phyloP scores from a whole-genome alignment of 768 basidiomycete species.

The Leccinum barrowsii region DNA sequence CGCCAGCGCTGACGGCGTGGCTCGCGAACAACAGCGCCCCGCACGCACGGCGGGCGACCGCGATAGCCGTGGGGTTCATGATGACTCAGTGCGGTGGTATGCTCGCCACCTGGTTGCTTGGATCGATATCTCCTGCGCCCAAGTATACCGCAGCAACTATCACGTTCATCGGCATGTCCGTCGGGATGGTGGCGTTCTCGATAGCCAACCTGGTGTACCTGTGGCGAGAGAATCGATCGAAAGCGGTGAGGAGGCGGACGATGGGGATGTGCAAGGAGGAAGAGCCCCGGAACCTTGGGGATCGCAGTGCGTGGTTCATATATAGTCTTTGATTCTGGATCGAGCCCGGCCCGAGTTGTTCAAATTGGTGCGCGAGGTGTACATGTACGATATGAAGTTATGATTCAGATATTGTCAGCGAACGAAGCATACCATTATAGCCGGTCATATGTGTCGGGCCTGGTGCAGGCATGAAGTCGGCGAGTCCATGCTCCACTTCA shows the following conservation, averaged over 20 bases:
- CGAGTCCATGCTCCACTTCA: too few relatives aligned
- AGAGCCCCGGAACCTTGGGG: not conserved
- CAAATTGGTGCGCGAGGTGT: not conserved
- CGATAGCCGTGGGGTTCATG: not conserved
- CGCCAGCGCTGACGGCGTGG: not conserved
- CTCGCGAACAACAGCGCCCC: not conserved
- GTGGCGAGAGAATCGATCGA: not conserved
- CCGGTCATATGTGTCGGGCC: too few relatives aligned
- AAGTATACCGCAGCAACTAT: not conserved
- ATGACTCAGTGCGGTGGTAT: not conserved
- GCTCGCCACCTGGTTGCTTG: not conserved
- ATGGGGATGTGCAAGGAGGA: not conserved
- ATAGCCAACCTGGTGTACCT: not conserved
- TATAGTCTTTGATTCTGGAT: not conserved
- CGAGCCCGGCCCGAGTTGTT: not conserved
- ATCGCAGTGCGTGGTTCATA: not conserved
- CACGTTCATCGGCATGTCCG: not conserved
- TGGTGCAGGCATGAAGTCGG: too few relatives aligned
- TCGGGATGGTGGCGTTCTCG: not conserved
- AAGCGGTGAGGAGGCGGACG: not conserved
- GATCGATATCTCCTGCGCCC: not conserved
- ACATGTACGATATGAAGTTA: not conserved
- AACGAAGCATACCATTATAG: constrained; percentile 58
- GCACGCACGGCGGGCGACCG: not conserved
- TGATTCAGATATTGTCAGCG: constrained; percentile 57